These are phyloP conservation scores for Vitis rotundifolia DNA, from an alignment of 164 flowering plant genomes.

Conservation along the genomic window DNA sequence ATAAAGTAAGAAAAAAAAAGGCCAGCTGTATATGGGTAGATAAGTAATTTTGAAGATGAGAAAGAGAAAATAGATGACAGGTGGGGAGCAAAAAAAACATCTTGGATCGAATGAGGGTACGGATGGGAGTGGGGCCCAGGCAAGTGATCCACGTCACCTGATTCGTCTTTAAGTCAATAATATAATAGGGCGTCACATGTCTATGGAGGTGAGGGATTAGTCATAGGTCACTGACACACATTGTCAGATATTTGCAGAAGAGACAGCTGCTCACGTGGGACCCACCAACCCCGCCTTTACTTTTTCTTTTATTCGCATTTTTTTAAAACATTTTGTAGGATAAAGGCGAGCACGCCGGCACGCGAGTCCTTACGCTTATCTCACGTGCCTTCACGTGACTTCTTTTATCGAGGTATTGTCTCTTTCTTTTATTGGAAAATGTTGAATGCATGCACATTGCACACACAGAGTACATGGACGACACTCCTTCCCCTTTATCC, in stretches of 20 bases:
- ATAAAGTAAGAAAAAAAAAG: too few species aligned
- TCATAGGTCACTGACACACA: conserved; percentile 13
- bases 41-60: too few species aligned
- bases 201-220: not conserved
- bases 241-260: not conserved
- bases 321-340: conserved; percentile 10
- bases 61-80: too few species aligned
- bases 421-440: not conserved
- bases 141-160: conserved; percentile 10
- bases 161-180: conserved; percentile 5
- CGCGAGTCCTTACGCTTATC: conserved; percentile 18
- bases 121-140: conserved; percentile 11
- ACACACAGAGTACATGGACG: too few species aligned
- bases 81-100: not conserved
- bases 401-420: conserved; percentile 16
- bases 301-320: not conserved
- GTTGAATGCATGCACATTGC: too few species aligned
- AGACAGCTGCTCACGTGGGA: conserved; percentile 16
- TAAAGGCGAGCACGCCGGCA: conserved; percentile 35
- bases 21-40: too few species aligned
- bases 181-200: conserved; percentile 14
- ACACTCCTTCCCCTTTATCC: too few species aligned
- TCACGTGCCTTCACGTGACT: conserved; percentile 38
- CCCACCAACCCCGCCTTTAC: not conserved
- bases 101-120: conserved; percentile 20